Evolutionary conservation across 1,284 basidiomycete species (phyloP).

Genomic region (Ganoderma lucidum): DNA sequence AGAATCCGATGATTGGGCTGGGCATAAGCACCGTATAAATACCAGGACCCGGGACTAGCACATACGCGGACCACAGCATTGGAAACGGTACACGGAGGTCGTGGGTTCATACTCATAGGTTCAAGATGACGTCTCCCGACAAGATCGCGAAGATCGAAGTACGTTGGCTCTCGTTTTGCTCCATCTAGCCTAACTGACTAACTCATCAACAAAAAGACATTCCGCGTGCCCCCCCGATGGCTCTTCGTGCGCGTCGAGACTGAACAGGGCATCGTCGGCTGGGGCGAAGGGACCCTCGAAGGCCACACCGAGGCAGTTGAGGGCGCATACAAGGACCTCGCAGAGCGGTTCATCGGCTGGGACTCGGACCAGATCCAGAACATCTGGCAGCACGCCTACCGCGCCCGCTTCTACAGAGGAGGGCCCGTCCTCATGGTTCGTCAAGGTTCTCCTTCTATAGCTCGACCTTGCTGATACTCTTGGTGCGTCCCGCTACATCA

Average conservation of each 20-base stretch:
- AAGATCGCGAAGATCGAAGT: constrained; percentile 38
- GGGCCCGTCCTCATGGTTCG: constrained; percentile 77
- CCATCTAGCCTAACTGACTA: neutral
- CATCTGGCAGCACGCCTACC: constrained; percentile 73
- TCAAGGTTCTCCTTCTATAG: neutral
- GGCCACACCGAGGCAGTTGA: constrained; percentile 83
- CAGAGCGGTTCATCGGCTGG: constrained; percentile 69
- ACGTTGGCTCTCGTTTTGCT: neutral
- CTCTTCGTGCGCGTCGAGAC: constrained; percentile 81
- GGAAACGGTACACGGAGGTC: neutral
- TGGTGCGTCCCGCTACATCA: no score
- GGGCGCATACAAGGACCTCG: constrained; percentile 71
- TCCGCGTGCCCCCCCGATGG: constrained; percentile 80
- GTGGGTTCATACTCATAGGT: neutral
- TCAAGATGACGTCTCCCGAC: constrained; percentile 21
- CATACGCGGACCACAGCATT: constrained; percentile 84
- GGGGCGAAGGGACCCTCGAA: constrained; percentile 74
- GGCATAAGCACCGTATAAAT: neutral
- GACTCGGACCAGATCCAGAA: constrained; percentile 78
- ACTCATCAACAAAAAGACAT: constrained; percentile 48
- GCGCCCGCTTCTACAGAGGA: constrained; percentile 77
- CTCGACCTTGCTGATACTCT: neutral
- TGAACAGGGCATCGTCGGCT: constrained; percentile 72
- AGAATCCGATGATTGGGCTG: neutral
- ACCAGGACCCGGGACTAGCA: constrained; percentile 44